Percentiles rank a stretch among this genome's conserved stretches.
Conservation (phyloP, 2,329 filamentous ascomycete species). For the Coccinonectria pachysandricola region DNA sequence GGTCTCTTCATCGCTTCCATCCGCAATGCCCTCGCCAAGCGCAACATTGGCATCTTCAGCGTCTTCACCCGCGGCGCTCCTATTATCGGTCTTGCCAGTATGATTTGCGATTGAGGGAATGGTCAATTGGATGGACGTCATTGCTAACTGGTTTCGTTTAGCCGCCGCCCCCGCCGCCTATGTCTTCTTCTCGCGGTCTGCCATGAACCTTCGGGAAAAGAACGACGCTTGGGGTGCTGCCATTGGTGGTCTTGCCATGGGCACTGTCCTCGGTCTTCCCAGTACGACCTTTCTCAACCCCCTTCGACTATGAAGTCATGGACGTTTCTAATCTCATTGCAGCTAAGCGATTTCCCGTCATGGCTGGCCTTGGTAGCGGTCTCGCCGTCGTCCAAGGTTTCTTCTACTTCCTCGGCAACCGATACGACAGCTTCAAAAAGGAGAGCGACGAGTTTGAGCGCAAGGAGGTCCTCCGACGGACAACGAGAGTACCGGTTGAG, state of each 20-base stretch:
- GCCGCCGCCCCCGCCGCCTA: conserved; percentile 55
- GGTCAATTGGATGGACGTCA: conserved; percentile 10
- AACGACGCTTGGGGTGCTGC: conserved; percentile 68
- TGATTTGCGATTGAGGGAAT: too few relatives aligned
- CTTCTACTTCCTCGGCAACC: conserved; percentile 59
- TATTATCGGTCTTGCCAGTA: conserved; percentile 47
- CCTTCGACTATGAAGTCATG: conserved; percentile 1
- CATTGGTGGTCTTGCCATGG: conserved; percentile 67
- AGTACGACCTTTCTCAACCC: conserved; percentile 42
- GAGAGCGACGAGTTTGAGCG: conserved; percentile 62
- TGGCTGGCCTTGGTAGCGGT: conserved; percentile 54
- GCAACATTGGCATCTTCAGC: conserved; percentile 71
- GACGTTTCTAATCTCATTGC: too few relatives aligned
- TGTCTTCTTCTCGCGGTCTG: conserved; percentile 63
- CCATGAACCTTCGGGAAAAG: conserved; percentile 77
- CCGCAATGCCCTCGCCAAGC: conserved; percentile 76
- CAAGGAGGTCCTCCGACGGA: conserved; percentile 64
- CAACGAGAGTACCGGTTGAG: conserved; percentile 62
- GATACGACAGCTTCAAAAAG: conserved; percentile 41
- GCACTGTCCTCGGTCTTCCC: conserved; percentile 59
- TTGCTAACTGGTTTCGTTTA: conserved; percentile 34
- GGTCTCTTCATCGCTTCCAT: conserved; percentile 67
- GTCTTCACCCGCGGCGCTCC: conserved; percentile 71
- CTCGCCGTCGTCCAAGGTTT: conserved; percentile 49
- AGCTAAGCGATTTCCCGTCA: conserved; percentile 51